Base-by-base conservation (phyloP, 768 basidiomycete species). In the Russula ochroleuca region DNA sequence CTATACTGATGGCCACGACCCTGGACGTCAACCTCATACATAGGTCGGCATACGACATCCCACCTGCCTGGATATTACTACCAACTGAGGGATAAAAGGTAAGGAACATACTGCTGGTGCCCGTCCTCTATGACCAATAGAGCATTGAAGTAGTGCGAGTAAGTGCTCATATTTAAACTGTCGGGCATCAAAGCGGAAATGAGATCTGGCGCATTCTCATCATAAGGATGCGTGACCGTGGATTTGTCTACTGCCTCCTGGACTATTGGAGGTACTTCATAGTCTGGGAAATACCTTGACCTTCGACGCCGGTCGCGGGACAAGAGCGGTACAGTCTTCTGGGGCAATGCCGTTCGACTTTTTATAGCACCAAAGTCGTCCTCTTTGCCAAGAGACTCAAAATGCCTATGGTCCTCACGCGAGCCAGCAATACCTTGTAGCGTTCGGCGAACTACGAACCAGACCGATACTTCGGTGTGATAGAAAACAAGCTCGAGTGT, bases 31-130 rank as follows among this genome's bases (percentile, higher is more conserved):
- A 64, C 54, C 8, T 41, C 40, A 15, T 50, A 37, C 5, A 19
- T n/a, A 28, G 19, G 40, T 28, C 38, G 63, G 33, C 50, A 33
- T 5, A 37, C 8, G 28, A 56, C n/a, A 19, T 64, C 59, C 33
- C 53, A 54, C 59, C 63, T 64, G 3, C 1, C 11, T 8, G 3
- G n/a, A 85, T 79, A 50, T 78, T 68, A 21, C 71, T 70, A 47
- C 75, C 40, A 40, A 31, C 37, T 2, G 1, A 49, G 35, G 9
- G 3, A 6, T 2, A 21, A 35, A 21, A 17, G 3, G 6, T 33
- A 11, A 33, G 73, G 72, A 8, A 84, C 80, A 37, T 73, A 68
- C 71, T 85, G 83, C 13, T 86, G 85, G 19, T 78, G 76, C 15
- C 78, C 77, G 45, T 75, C 73, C 51, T 65, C 57, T 8, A 68